Conservation (phyloP, 2,329 filamentous ascomycete species). For the Diplocarpon rosae region DNA sequence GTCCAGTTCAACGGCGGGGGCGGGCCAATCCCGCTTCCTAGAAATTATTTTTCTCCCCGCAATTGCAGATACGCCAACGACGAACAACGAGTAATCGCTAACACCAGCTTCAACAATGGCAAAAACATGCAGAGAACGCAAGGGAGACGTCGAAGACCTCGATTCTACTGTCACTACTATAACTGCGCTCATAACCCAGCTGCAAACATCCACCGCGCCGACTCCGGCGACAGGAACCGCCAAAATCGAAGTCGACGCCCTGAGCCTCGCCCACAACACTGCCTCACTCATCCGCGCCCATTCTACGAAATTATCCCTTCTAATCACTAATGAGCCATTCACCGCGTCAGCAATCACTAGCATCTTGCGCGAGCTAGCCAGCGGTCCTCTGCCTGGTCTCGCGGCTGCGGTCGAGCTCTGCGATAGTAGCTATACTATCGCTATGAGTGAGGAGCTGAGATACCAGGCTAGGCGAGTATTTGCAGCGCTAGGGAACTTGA, state of each 20-base stretch:
- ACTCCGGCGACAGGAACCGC: no score
- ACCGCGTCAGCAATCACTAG: slow-evolving; percentile 64
- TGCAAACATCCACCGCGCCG: no score
- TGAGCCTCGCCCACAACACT: slow-evolving; percentile 61
- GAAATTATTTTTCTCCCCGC: no score
- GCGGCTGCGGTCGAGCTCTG: slow-evolving; percentile 61
- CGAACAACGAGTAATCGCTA: no score
- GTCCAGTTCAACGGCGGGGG: no score
- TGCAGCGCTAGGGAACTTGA: slow-evolving; percentile 48
- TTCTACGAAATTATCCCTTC: slow-evolving; percentile 74
- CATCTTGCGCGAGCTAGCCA: slow-evolving; percentile 61
- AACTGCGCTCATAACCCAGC: no score
- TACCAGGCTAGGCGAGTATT: slow-evolving; percentile 49
- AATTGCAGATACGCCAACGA: no score
- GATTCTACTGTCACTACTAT: no score
- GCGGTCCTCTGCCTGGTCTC: slow-evolving; percentile 62
- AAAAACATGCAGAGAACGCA: no score
- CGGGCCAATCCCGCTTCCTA: no score
- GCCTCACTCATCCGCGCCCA: slow-evolving; percentile 69
- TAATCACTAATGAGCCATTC: slow-evolving; percentile 79
- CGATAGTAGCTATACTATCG: slow-evolving; percentile 47
- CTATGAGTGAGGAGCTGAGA: slow-evolving; percentile 53
- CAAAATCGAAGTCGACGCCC: slow-evolving; percentile 35
- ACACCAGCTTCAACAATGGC: no score
- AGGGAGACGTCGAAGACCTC: no score